Evolutionary conservation across 164 flowering plant species (phyloP), one percentile per base, ranked within the genome.

Genomic region (Vitis rupestris): DNA sequence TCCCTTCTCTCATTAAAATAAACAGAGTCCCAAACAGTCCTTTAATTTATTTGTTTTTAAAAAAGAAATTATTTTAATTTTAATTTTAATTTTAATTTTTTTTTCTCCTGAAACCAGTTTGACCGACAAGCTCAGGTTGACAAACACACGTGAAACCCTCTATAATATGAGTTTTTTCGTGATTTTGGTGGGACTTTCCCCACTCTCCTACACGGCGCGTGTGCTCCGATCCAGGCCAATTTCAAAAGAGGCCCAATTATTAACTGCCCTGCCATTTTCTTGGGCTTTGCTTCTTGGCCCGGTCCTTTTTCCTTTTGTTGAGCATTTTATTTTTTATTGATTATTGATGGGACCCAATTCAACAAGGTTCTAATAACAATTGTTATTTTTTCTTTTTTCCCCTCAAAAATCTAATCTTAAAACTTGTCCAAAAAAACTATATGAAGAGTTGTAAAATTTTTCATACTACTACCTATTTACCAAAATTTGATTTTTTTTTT

Each of bases 1-100:
- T 64, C 30, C n/a, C 31, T 49, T 64, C 66, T 50, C 54, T 27
- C 50, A 53, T 50, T 58, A 13, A 64, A 47, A 11, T 64, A 65
- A 47, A 53, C 48, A 64, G 15, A 51, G 56, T 6, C 48, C 58
- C 58, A 65, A 65, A 65, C 58, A 65, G 37, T 53, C 56, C 15
- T 53, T 53, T 57, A 8, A 19, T 57, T 16, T 57, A n/a, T 57
- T 16, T n/a, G 27, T 23, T 23, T 23, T 23, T 23, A 1, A 23
- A 23, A 23, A 23, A 23, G 27, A 23, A 23, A 23, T 16, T 57
- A 13, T 57, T 16, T 57, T 6, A 7, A 5, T 57, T 16, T 16
- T 7, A n/a, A 4, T 1, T 56, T 4, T 56, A 12, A 1, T 56
- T 16, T 6, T 56, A 16, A 10, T 29, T 47, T 19, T 29, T 50